Evolutionary conservation across 148 eudicot genomes (phyloP), one percentile per base, ranked within the genome.

Genomic region (Rhododendron griersonianum): DNA sequence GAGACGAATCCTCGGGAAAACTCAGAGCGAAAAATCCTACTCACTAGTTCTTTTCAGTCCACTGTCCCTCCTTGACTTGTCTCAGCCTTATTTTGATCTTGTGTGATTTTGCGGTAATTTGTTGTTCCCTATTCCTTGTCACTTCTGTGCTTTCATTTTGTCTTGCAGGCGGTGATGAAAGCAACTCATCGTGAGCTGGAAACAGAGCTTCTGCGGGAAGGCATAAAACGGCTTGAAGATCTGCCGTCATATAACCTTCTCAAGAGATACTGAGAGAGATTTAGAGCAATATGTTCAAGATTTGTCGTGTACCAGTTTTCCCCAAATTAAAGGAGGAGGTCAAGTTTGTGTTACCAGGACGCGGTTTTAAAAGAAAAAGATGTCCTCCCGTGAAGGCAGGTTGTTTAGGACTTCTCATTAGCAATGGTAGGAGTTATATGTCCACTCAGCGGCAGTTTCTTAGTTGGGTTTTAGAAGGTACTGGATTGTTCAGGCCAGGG

Each of bases 161-260:
- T 25, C 76, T 45, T 50, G 89, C 86, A 96, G 99, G 75, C 98
- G 53, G 99, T 96, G 89, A 96, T 96, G 99, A 96, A 96, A 91
- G 93, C 98, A 51, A 95, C 99, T 61, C 96, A 96, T n/a, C 95
- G 95, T 45, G 96, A 94, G 86, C 95, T 96, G 85, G 99, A 95
- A 91, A 90, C 89, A 35, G 98, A 96, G 89, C 93, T 96, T 85
- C 87, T 96, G 87, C 93, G 90, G 82, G 98, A 95, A 83, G 96
- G 95, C 80, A 23, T 95, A 81, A 86, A 89, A 59, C 90, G 92
- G 84, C 93, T 96, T 74, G 98, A 95, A 90, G 99, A 96, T 86
- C 88, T 95, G 87, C 98, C 98, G 81, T 96, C 99, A 0, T 96
- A 92, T 83, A 88, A 85, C 86, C 94, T 94, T 91, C 96, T 95